Percentiles rank a stretch among this genome's conserved stretches.
Conservation (phyloP, 371 early-diverging fungal genomes). For the Actinomortierella ambigua region DNA sequence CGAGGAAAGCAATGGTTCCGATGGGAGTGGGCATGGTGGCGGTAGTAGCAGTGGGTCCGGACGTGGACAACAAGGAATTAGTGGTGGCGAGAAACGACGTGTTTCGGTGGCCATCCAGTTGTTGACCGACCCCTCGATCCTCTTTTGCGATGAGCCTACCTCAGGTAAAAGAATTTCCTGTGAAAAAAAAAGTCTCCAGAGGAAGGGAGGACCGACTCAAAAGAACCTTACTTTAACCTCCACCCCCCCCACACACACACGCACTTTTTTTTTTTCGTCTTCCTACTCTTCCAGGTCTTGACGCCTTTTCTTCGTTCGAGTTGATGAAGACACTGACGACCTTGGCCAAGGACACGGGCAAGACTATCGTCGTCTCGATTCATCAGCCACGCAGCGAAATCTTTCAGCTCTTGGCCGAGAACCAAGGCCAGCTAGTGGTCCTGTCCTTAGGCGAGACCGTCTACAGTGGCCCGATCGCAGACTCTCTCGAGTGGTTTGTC, state of each 20-base stretch:
- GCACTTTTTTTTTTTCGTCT: too few relatives aligned
- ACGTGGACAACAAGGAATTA: not conserved
- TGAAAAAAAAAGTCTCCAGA: too few relatives aligned
- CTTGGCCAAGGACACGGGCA: slow-evolving; percentile 9
- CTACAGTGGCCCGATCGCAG: slow-evolving; percentile 11
- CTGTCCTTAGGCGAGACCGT: slow-evolving; percentile 13
- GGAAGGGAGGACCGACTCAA: too few relatives aligned
- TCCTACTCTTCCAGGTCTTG: too few relatives aligned
- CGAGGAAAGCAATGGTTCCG: too few relatives aligned
- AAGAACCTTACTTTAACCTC: not conserved
- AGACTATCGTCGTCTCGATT: slow-evolving; percentile 17
- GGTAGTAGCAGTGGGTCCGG: too few relatives aligned
- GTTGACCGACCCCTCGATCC: slow-evolving; percentile 1
- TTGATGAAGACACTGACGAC: slow-evolving; percentile 13
- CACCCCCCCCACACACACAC: not conserved
- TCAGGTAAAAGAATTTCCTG: slow-evolving; percentile 6
- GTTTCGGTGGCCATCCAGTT: slow-evolving; percentile 3
- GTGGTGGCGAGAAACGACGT: slow-evolving; percentile 4
- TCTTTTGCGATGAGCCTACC: slow-evolving; percentile 5
- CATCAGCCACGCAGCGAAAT: slow-evolving; percentile 35
- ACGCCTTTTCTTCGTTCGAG: slow-evolving; percentile 22
- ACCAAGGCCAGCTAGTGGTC: slow-evolving; percentile 6
- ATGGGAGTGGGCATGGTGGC: too few relatives aligned
- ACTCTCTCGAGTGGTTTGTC: slow-evolving; percentile 13
- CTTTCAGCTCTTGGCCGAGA: slow-evolving; percentile 10